Percentiles rank a stretch among this genome's conserved stretches.
Evolutionary conservation across 2,329 filamentous ascomycete genomes (phyloP).

Genomic region (Penicillium sp.): DNA sequence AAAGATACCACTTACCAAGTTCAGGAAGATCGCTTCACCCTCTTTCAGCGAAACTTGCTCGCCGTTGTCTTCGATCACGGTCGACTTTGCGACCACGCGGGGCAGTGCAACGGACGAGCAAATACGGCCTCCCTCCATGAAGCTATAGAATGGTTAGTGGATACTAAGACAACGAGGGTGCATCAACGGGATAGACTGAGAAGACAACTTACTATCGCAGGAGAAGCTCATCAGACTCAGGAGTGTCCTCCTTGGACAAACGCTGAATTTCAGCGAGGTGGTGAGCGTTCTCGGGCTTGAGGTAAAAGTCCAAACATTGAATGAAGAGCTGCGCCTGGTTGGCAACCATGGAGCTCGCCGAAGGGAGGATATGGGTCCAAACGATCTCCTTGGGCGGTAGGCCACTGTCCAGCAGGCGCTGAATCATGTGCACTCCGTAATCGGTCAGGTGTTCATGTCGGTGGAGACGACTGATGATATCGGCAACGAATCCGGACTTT

Average conservation of each 20-base stretch:
- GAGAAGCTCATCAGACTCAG: constrained; percentile 44
- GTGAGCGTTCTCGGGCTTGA: constrained; percentile 43
- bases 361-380: constrained; percentile 54
- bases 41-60: constrained; percentile 29
- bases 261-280: constrained; percentile 46
- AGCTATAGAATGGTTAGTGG: constrained; percentile 22
- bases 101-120: constrained; percentile 34
- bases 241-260: constrained; percentile 43
- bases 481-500: constrained; percentile 37
- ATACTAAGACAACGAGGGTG: too few species aligned
- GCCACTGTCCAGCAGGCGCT: constrained; percentile 45
- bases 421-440: constrained; percentile 53
- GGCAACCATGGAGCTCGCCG: constrained; percentile 50
- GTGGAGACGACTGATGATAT: constrained; percentile 38
- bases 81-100: constrained; percentile 29
- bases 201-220: constrained; percentile 44
- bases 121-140: constrained; percentile 38
- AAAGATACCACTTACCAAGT: constrained; percentile 27
- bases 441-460: constrained; percentile 41
- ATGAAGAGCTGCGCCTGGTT: constrained; percentile 55
- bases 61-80: constrained; percentile 31
- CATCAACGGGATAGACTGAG: too few species aligned
- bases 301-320: constrained; percentile 53
- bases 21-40: constrained; percentile 32
- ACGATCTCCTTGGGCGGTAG: constrained; percentile 47